phyloP scores from a whole-genome alignment of 2,329 filamentous ascomycete genomes.

The Podosphaera leucotricha region DNA sequence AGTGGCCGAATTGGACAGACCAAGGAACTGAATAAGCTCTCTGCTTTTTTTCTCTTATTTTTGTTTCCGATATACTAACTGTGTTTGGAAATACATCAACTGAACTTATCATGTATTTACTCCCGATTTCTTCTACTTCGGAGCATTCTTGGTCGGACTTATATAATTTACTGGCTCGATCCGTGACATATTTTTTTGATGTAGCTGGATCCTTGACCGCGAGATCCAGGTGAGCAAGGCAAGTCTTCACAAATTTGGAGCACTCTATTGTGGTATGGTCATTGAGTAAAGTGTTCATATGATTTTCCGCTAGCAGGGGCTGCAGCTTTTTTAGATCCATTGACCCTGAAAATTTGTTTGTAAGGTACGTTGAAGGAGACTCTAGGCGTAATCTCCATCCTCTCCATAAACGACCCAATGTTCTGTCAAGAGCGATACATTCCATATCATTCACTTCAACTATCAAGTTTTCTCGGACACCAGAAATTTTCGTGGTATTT shows the following conservation, averaged over 20 bases:
- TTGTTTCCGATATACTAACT: too few species aligned
- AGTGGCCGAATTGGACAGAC: background rate
- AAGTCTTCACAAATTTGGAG: background rate
- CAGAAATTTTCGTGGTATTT: conserved; percentile 21
- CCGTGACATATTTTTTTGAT: background rate
- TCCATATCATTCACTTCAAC: conserved; percentile 86
- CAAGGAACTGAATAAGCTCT: background rate
- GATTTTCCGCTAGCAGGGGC: background rate
- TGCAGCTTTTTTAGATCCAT: background rate
- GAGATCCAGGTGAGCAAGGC: background rate
- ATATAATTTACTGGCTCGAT: background rate
- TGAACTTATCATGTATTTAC: background rate
- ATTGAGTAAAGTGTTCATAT: background rate
- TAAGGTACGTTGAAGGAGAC: conserved; percentile 25
- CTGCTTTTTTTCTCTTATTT: background rate
- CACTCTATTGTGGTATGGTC: background rate
- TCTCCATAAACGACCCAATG: conserved; percentile 74
- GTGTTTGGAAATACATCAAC: too few species aligned
- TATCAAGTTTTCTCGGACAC: conserved; percentile 41
- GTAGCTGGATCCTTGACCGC: background rate
- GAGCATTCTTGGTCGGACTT: background rate
- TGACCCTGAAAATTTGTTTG: conserved; percentile 17
- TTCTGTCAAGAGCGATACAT: conserved; percentile 71
- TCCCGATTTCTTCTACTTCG: background rate
- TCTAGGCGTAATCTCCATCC: conserved; percentile 79